Evolutionary conservation across 225 moss, liverwort and hornwort genomes (phyloP).

Genomic region (Lunularia cruciata): DNA sequence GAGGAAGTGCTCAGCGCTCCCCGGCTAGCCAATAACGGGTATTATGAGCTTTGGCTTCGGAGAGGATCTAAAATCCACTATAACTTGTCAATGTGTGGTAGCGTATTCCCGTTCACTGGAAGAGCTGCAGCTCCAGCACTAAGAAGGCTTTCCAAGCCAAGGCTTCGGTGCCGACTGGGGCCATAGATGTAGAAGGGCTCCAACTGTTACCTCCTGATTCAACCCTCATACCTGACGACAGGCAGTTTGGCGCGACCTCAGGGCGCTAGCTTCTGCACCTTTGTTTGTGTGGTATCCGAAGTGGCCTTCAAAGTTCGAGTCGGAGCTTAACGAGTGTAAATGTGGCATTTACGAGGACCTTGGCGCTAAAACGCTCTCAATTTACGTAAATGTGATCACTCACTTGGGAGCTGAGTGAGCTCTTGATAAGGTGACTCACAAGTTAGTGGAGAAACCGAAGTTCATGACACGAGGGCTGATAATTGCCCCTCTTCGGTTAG

Average conservation of each 20-base stretch:
- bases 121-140: not conserved
- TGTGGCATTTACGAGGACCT: constrained; percentile 8
- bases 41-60: constrained; percentile 12
- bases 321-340: constrained; percentile 17
- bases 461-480: constrained; percentile 19
- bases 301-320: not conserved
- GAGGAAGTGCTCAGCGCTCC: not conserved
- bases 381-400: not conserved
- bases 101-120: constrained; percentile 8
- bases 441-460: no score
- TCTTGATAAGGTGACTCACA: not conserved
- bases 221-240: constrained; percentile 19
- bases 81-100: not conserved
- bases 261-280: not conserved
- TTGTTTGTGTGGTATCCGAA: constrained; percentile 23
- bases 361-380: constrained; percentile 7
- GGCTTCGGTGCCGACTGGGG: not conserved
- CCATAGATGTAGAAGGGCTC: not conserved
- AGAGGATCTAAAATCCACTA: not conserved
- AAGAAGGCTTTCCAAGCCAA: not conserved
- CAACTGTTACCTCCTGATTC: not conserved
- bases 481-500: constrained; percentile 9
- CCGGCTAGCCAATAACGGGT: not conserved
- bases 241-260: constrained; percentile 4
- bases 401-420: no score